Percentiles rank a stretch among this genome's conserved stretches.
Evolutionary conservation across 2,329 filamentous ascomycete species (phyloP).

Genomic region (Hirsutella minnesotensis): DNA sequence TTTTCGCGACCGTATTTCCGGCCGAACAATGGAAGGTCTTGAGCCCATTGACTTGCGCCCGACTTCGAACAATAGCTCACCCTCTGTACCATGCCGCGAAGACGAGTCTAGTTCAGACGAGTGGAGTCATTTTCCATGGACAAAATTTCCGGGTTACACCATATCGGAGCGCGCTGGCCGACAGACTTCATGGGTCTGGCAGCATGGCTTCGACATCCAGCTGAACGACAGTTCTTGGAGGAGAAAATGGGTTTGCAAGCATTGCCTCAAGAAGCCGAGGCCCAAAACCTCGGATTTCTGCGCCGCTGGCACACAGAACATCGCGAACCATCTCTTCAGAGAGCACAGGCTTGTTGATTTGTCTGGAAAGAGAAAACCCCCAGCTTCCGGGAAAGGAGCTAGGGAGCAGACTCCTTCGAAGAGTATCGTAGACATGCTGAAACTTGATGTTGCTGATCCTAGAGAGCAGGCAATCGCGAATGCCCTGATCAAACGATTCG

Average conservation of each 20-base stretch:
- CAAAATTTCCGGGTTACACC: not conserved
- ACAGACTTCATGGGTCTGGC: slow-evolving; percentile 1
- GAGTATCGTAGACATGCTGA: slow-evolving; percentile 4
- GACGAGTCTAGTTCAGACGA: no score
- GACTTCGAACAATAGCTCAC: no score
- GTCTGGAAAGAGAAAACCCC: slow-evolving; percentile 1
- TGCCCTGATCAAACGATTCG: not conserved
- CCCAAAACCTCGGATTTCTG: not conserved
- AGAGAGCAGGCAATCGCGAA: slow-evolving; percentile 4
- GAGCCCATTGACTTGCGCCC: no score
- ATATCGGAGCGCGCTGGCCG: not conserved
- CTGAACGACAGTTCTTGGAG: not conserved
- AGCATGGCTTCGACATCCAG: slow-evolving; percentile 1
- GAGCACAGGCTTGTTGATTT: not conserved
- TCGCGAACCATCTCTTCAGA: slow-evolving; percentile 3
- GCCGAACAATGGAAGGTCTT: no score
- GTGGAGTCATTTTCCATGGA: slow-evolving; percentile 1
- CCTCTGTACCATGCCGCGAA: no score
- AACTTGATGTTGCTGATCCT: slow-evolving; percentile 1
- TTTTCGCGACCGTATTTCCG: no score
- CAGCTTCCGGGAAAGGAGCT: not conserved
- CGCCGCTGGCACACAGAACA: slow-evolving; percentile 1
- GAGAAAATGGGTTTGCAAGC: slow-evolving; percentile 1
- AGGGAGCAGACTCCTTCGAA: slow-evolving; percentile 1
- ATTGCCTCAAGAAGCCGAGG: slow-evolving; percentile 1